phyloP scores from a whole-genome alignment of 176 grass and related monocot genomes.

The Cenchrus americanus region DNA sequence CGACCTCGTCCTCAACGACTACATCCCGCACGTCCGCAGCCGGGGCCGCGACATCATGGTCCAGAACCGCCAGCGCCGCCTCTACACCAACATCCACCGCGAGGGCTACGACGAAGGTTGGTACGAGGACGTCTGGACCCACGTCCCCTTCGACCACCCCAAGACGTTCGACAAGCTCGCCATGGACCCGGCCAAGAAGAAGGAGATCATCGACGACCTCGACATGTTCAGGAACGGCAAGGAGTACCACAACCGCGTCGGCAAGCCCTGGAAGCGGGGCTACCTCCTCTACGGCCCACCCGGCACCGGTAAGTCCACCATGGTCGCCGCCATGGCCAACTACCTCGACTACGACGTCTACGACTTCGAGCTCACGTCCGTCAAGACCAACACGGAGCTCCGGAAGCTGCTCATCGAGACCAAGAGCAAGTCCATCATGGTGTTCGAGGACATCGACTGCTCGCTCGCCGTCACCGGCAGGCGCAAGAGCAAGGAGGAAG shows the following conservation, averaged over 20 bases:
- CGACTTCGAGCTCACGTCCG: slow-evolving; percentile 50
- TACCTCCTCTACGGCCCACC: slow-evolving; percentile 54
- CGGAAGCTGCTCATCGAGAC: slow-evolving; percentile 59
- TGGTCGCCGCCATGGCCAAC: slow-evolving; percentile 51
- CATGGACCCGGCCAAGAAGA: slow-evolving; percentile 45
- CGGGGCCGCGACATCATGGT: slow-evolving; percentile 28
- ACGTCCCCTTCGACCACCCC: slow-evolving; percentile 42
- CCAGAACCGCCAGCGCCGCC: slow-evolving; percentile 31
- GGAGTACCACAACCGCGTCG: slow-evolving; percentile 15
- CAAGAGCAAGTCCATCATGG: slow-evolving; percentile 61
- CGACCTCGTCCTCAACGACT: slow-evolving; percentile 10
- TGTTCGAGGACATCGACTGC: slow-evolving; percentile 95
- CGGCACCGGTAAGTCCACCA: slow-evolving; percentile 50
- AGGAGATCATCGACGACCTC: slow-evolving; percentile 36
- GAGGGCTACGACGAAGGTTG: neutral
- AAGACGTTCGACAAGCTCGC: slow-evolving; percentile 42
- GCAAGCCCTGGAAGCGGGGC: slow-evolving; percentile 47
- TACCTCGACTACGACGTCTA: slow-evolving; percentile 48
- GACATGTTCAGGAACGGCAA: slow-evolving; percentile 22
- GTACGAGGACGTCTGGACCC: slow-evolving; percentile 31
- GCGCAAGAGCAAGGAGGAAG: slow-evolving; percentile 16
- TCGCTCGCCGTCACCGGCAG: slow-evolving; percentile 62
- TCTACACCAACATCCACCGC: slow-evolving; percentile 33
- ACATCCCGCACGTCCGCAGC: slow-evolving; percentile 18
- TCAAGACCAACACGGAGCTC: slow-evolving; percentile 52